Evolutionary conservation across 2,329 filamentous ascomycete species (phyloP), one percentile per base, ranked within the genome.

Genomic region (Diaporthe citri): DNA sequence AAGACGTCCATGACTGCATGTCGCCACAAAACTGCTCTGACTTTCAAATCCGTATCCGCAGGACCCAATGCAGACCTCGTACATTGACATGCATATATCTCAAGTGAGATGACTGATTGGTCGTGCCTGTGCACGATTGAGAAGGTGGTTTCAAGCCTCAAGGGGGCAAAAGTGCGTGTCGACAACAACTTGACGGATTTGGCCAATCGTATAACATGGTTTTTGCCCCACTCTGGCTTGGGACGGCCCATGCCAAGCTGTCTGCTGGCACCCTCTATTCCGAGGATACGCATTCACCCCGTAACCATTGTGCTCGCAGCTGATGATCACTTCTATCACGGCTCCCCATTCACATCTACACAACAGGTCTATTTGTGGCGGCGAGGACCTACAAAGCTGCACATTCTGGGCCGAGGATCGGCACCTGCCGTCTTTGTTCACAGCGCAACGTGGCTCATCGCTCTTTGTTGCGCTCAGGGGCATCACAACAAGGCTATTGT

Each of bases 201-300:
- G 17, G 48, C 64, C 64, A 69, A 69, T 69, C 31, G 64, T 28
- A 52, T 69, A 55, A 69, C 48, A 69, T 34, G 48, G 46, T 17
- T 69, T 67, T 52, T 20, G 46, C 64, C 64, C 64, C 64, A 69
- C 64, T 25, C 36, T 31, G 15, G 8, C 43, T 41, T 28, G 1
- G 10, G 34, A 60, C 36, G 52, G 39, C 31, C 43, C 28, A 4
- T 25, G 43, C 31, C 43, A 36, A 34, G 20, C 36, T 66, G 41
- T 22, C 10, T 31, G 41, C 17, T 34, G 28, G 39, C 28, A 10
- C 43, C 6, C 28, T 25, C 10, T 13, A 25, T 28, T 43, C 7
- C 28, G 15, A 31, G 15, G 2, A 22, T 28, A 2, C 15, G 12
- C 28, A 12, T 10, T 17, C n/a, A n/a, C 20, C 34, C 28, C 20